Conservation (phyloP, 2,329 filamentous ascomycete species). For the Blumeriella jaapii region DNA sequence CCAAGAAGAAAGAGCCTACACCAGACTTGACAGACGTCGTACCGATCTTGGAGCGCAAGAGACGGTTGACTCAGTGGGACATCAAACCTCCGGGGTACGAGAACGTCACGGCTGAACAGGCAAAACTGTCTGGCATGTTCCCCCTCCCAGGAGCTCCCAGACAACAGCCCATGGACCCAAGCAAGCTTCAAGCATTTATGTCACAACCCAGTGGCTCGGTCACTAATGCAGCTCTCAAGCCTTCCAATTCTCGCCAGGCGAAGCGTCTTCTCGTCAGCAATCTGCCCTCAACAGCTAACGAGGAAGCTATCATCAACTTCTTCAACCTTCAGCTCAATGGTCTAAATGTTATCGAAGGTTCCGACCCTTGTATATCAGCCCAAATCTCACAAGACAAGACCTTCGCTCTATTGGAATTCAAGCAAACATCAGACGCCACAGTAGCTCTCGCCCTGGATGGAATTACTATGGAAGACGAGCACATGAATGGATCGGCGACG, state of each 20-base stretch:
- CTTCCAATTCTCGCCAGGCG: constrained; percentile 84
- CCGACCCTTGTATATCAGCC: constrained; percentile 74
- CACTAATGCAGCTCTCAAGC: constrained; percentile 67
- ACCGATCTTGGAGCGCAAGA: constrained; percentile 75
- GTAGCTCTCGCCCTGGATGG: constrained; percentile 84
- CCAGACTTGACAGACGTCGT: constrained; percentile 83
- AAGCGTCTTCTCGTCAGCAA: constrained; percentile 88
- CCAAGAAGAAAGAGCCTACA: constrained; percentile 88
- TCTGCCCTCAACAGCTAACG: constrained; percentile 58
- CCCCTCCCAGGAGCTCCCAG: constrained; percentile 89
- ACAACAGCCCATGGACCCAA: constrained; percentile 90
- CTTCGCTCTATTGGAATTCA: constrained; percentile 88
- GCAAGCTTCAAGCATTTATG: constrained; percentile 90
- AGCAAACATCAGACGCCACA: constrained; percentile 75
- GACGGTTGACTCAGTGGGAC: constrained; percentile 96
- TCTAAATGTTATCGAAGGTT: constrained; percentile 77
- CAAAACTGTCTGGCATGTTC: constrained; percentile 98
- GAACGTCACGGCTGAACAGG: constrained; percentile 95
- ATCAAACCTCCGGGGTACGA: constrained; percentile 98
- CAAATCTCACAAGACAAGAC: constrained; percentile 68
- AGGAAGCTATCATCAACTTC: constrained; percentile 68
- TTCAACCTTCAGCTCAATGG: constrained; percentile 97
- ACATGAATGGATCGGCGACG: constrained; percentile 41
- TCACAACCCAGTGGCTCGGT: constrained; percentile 67
- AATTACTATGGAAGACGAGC: constrained; percentile 70